Evolutionary conservation across 2,329 filamentous ascomycete species (phyloP), one percentile per base, ranked within the genome.

Genomic region (Stagonosporopsis cucurbitacearum): DNA sequence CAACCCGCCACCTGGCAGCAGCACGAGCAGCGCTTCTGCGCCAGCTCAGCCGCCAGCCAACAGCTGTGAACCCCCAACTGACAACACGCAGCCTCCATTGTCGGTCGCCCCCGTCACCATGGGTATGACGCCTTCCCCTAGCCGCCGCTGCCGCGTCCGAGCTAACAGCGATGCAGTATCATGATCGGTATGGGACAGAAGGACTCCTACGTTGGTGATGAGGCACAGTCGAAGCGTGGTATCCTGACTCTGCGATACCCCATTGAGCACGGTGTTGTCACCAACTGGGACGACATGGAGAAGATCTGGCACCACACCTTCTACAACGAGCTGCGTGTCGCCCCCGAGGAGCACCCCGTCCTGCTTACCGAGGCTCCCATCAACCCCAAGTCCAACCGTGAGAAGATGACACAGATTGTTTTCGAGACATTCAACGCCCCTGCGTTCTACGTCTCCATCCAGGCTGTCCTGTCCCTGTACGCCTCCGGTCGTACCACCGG

Each of bases 111-210:
- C 83, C 95, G 95, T 84, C 95, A 99, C 81, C 95, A 98, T 95
- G 95, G 93, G 93, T 97, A 92, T 88, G 88, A 86, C 59, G 32
- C 56, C 56, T 26, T 44, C 54, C 44, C 56, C 56, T 44, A 41
- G 41, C 56, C 58, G 54, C 51, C 56, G 55, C 60, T 54, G 54
- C 54, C 57, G 64, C 46, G 48, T 50, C 55, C 57, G 65, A 62
- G 78, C 79, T 81, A 70, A 81, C 71, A 64, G 60, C 53, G 71
- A 71, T 63, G 64, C 75, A 96, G 94, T 88, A 98, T 99, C 86
- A 99, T 99, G 95, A 98, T 99, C 81, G 95, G 95, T 88, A 99
- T 99, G 95, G 95, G 95, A 76, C 95, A 98, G 85, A 99, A 99
- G 87, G 95, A 99, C 88, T 98, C 95, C 65, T 99, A 99, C 79